phyloP scores from a whole-genome alignment of 805 yeast species.

The Myxozyma lipomycoides region DNA sequence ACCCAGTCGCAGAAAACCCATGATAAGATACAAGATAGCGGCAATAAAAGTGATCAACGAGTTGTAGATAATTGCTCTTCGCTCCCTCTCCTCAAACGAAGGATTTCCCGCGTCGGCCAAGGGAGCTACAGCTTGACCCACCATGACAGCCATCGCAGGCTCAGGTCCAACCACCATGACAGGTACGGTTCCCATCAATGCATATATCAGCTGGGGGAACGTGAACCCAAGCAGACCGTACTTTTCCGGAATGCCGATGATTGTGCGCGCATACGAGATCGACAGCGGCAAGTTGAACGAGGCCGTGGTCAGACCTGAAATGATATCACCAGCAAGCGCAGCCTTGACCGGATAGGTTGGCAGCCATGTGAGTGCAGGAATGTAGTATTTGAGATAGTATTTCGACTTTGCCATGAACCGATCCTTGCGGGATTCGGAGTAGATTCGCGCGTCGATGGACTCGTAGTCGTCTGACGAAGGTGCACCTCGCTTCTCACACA shows the following conservation, averaged over 20 bases:
- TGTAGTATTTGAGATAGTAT: slow-evolving; percentile 45
- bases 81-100: slow-evolving; percentile 19
- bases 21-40: slow-evolving; percentile 65
- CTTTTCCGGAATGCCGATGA: slow-evolving; percentile 78
- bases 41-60: slow-evolving; percentile 68
- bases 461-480: background rate
- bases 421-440: slow-evolving; percentile 23
- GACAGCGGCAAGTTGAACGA: slow-evolving; percentile 89
- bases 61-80: slow-evolving; percentile 37
- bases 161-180: slow-evolving; percentile 90
- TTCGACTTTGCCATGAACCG: slow-evolving; percentile 21
- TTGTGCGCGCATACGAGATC: slow-evolving; percentile 74
- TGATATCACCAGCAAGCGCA: slow-evolving; percentile 54
- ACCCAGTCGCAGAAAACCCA: slow-evolving; percentile 81
- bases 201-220: slow-evolving; percentile 72
- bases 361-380: slow-evolving; percentile 57
- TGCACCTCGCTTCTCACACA: slow-evolving; percentile 19
- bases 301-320: slow-evolving; percentile 84
- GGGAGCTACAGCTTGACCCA: slow-evolving; percentile 74
- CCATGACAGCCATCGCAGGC: slow-evolving; percentile 77
- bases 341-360: slow-evolving; percentile 40
- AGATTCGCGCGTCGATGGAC: slow-evolving; percentile 19
- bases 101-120: slow-evolving; percentile 43
- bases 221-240: slow-evolving; percentile 75
- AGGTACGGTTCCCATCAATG: slow-evolving; percentile 79